Evolutionary conservation across 345 rosid species (phyloP), one percentile per base, ranked within the genome.

Genomic region (Camelina laxa): DNA sequence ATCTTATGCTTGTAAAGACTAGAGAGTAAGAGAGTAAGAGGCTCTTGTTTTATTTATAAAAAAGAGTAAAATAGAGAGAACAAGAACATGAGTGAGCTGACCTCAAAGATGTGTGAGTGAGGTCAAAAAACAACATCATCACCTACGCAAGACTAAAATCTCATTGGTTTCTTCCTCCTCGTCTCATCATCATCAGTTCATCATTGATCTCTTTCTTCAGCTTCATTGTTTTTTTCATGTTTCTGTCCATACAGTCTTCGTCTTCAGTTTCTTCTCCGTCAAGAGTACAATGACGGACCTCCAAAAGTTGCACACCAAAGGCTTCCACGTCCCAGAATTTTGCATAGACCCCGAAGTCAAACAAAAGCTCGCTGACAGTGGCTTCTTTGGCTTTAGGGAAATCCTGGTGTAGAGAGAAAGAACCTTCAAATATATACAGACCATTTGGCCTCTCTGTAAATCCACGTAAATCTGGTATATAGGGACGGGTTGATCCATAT

Each of bases 321-420:
- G 58, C 24, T 19, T 59, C 20, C 45, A 70, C 74, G 4, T 57
- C 20, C 45, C 45, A 19, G 6, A 0, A 2, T 33, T 59, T 47
- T 48, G 6, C 1, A 20, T 35, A n/a, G 39, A 24, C 39, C 24
- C 1, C 47, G 57, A 70, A 70, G 2, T 70, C 9, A 45, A 59
- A 35, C 45, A 70, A 7, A 59, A 70, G 56, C 59, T 59, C 59
- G 16, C 35, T 70, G n/a, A 58, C 33, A 12, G 16, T 48, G 31
- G 31, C 20, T 66, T 60, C 75, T 31, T 49, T 0, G 2, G 60
- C 30, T 72, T 49, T 50, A 36, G 2, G 30, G 19, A 0, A 49
- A 22, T 60, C 6, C 17, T 60, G 30, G 5, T 14, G 31, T 69
- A 45, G 45, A 31, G 35, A 45, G n/a, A 58, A 30, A 30, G 7